Conservation (phyloP, 192 early-diverging fungal species). For the Coemansia sp. region DNA sequence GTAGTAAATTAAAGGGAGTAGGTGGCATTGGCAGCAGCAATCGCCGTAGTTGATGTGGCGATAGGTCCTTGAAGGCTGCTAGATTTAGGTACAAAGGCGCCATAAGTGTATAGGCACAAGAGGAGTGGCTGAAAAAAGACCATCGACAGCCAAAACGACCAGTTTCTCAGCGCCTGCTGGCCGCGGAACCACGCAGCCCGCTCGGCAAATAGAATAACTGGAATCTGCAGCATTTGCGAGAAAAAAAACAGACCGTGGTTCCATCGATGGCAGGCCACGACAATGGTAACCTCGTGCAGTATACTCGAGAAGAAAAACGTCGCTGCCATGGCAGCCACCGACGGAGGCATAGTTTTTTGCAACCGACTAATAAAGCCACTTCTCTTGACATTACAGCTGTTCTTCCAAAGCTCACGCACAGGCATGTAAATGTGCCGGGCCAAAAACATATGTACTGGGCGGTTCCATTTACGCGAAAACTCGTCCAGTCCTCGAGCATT, state of each 20-base stretch:
- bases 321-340: constrained; percentile 45
- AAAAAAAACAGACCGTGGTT: constrained; percentile 53
- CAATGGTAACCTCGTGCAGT: constrained; percentile 44
- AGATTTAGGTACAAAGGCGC: constrained; percentile 29
- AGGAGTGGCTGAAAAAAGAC: constrained; percentile 81
- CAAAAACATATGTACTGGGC: constrained; percentile 91
- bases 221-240: constrained; percentile 70
- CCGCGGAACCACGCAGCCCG: constrained; percentile 60
- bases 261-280: constrained; percentile 43
- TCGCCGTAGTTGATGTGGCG: not conserved
- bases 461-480: constrained; percentile 97
- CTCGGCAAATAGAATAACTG: constrained; percentile 71
- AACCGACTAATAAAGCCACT: constrained; percentile 2
- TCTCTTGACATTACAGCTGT: not conserved
- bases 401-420: constrained; percentile 61
- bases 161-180: constrained; percentile 72
- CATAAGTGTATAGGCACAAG: constrained; percentile 66
- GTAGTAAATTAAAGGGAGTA: not conserved
- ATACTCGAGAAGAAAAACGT: constrained; percentile 55
- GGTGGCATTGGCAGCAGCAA: constrained; percentile 3
- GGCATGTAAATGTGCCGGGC: constrained; percentile 88
- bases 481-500: constrained; percentile 86
- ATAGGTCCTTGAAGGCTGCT: not conserved
- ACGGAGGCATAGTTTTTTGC: constrained; percentile 27
- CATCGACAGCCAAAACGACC: constrained; percentile 89